phyloP scores from a whole-genome alignment of 2,329 filamentous ascomycete species.

The Verticillium longisporum region DNA sequence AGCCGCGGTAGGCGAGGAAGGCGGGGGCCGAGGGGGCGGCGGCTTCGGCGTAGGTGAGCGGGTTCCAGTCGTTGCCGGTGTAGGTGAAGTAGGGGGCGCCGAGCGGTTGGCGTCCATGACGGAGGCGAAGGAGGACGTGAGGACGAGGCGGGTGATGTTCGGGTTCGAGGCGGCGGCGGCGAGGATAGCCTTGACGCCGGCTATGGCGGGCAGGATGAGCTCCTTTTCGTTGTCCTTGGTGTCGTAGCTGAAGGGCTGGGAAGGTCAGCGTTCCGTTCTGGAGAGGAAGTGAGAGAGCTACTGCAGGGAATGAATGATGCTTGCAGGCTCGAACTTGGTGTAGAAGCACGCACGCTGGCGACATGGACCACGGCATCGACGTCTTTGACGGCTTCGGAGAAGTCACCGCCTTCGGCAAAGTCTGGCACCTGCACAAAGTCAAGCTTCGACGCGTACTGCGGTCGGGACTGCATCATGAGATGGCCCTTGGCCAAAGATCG shows the following conservation, averaged over 20 bases:
- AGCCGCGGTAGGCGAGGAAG: slow-evolving; percentile 28
- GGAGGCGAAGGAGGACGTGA: slow-evolving; percentile 64
- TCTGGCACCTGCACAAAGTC: slow-evolving; percentile 35
- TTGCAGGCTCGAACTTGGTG: too few species aligned
- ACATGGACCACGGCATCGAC: slow-evolving; percentile 36
- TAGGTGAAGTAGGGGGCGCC: slow-evolving; percentile 42
- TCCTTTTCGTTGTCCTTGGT: slow-evolving; percentile 36
- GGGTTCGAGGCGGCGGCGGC: slow-evolving; percentile 18
- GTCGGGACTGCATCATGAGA: slow-evolving; percentile 27
- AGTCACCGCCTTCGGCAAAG: slow-evolving; percentile 28
- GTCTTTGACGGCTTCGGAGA: slow-evolving; percentile 28
- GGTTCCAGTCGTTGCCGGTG: slow-evolving; percentile 50
- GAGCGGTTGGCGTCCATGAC: slow-evolving; percentile 46
- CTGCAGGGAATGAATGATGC: neutral
- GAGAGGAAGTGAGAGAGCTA: neutral
- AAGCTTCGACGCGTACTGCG: slow-evolving; percentile 24
- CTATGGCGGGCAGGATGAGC: slow-evolving; percentile 36
- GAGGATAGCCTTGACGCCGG: slow-evolving; percentile 34
- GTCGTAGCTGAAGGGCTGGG: slow-evolving; percentile 35
- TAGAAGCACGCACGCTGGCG: slow-evolving; percentile 28
- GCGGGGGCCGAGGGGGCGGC: slow-evolving; percentile 27
- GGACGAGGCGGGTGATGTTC: slow-evolving; percentile 29
- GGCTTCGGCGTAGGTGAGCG: slow-evolving; percentile 44
- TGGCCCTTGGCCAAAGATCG: slow-evolving; percentile 21
- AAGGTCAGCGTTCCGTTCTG: neutral